Conservation (phyloP, 768 basidiomycete genomes). For the Tubosaeta sp. region DNA sequence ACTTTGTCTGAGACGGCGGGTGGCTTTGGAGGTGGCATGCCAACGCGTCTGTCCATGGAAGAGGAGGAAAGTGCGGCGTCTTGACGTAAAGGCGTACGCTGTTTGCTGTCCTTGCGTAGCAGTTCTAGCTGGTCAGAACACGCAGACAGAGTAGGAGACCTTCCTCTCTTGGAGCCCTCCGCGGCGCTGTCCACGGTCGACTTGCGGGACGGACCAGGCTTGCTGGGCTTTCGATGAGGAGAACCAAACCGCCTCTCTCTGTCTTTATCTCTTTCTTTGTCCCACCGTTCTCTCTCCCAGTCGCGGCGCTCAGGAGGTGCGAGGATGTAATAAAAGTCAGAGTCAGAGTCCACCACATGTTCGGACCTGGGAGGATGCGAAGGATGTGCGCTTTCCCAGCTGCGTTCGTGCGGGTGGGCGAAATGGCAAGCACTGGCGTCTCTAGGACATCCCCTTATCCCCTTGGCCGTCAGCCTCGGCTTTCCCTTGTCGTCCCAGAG, state of each 20-base stretch:
- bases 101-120: conserved; percentile 15
- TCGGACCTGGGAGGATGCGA: conserved; percentile 24
- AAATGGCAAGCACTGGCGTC: conserved; percentile 24
- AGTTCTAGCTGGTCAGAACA: conserved; percentile 26
- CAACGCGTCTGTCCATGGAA: conserved; percentile 9
- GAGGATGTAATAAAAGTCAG: conserved; percentile 21
- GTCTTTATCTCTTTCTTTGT: neutral
- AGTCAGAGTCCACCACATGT: conserved; percentile 17
- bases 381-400: conserved; percentile 28
- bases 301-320: conserved; percentile 11
- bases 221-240: conserved; percentile 17
- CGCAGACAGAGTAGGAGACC: conserved; percentile 24
- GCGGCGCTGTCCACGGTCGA: conserved; percentile 8
- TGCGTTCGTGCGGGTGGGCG: conserved; percentile 30
- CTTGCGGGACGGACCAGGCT: conserved; percentile 13
- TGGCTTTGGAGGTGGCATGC: neutral
- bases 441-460: conserved; percentile 20
- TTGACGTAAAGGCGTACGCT: conserved; percentile 4
- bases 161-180: conserved; percentile 9
- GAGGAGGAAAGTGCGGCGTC: conserved; percentile 6
- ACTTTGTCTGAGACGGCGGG: neutral
- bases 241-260: neutral
- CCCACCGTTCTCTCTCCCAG: conserved; percentile 11
- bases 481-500: conserved; percentile 28
- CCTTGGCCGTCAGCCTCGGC: conserved; percentile 19